Conservation (phyloP, 768 basidiomycete species). For the Lentinula lateritia region DNA sequence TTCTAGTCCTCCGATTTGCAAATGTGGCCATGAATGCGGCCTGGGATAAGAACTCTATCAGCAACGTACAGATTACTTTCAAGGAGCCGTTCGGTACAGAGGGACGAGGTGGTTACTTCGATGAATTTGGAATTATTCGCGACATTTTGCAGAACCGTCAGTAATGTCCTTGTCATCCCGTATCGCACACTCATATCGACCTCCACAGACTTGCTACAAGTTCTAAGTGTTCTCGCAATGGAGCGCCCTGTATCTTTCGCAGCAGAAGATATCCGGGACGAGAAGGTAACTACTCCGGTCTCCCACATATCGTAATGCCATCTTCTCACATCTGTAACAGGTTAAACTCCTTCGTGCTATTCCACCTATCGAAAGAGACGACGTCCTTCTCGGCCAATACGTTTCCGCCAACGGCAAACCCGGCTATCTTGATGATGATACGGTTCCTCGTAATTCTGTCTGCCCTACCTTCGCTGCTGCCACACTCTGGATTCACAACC, state of each 20-base stretch:
- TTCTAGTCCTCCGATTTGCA: conserved; percentile 92
- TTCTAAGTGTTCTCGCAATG: conserved; percentile 93
- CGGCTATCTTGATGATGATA: conserved; percentile 98
- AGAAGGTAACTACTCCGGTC: conserved; percentile 66
- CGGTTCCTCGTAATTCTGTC: conserved; percentile 85
- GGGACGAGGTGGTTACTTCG: conserved; percentile 99
- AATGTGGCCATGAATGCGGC: conserved; percentile 84
- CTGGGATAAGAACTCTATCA: conserved; percentile 96
- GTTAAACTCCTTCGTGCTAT: conserved; percentile 95
- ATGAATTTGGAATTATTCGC: conserved; percentile 98
- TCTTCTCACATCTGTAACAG: conserved; percentile 33
- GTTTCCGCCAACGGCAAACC: conserved; percentile 85
- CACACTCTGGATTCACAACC: conserved; percentile 89
- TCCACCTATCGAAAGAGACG: conserved; percentile 67
- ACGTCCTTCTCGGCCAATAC: conserved; percentile 94
- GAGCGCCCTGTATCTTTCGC: conserved; percentile 97
- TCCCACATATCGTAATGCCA: not conserved
- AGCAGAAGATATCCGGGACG: conserved; percentile 96
- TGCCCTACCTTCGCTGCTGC: conserved; percentile 95
- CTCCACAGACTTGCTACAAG: conserved; percentile 81
- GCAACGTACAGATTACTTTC: conserved; percentile 98
- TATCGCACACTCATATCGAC: not conserved
- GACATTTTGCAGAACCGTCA: conserved; percentile 97
- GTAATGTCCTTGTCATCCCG: conserved; percentile 24
- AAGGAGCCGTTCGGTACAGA: conserved; percentile 99